Evolutionary conservation across 495 filamentous ascomycete genomes (phyloP), one percentile per base, ranked within the genome.

Genomic region (Tuber brumale): DNA sequence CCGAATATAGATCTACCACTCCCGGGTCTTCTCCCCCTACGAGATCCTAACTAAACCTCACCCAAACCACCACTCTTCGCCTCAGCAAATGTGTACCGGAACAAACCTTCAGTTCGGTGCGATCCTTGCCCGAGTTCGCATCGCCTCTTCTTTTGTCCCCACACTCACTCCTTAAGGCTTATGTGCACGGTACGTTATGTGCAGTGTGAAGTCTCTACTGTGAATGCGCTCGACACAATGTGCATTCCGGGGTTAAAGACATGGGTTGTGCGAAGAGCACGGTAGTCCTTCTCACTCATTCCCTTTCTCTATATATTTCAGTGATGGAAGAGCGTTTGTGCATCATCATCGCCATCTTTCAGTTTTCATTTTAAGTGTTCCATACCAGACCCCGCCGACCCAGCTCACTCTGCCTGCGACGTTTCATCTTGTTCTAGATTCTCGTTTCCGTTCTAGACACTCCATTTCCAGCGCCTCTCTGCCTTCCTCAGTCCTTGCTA

Each of bases 301-400:
- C 27, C 4, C 2, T 18, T 66, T 66, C 27, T 66, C 16, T 66
- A 66, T 66, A 66, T 66, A 66, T 66, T 19, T 66, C 57, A 35
- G 57, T 35, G 27, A 66, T 35, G 57, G 57, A 19, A 66, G 27
- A 35, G 3, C 14, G 27, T 66, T 66, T 66, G 57, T 66, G 57
- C 57, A 66, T 66, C 57, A 66, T 18, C n/a, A 66, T 66, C 57
- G 31, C 27, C 57, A 35, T 66, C 57, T 66, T 66, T 66, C 27
- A 7, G 27, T 16, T 66, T 66, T 35, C 14, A 14, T 16, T 35
- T 66, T 35, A 66, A 66, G 57, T 66, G 14, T 18, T 35, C 27
- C 35, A 31, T 66, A 18, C 27, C 57, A 35, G 57, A 66, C 57
- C 31, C 27, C 27, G 4, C 57, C 57, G 57, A 27, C 27, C 57